Evolutionary conservation across 2,329 filamentous ascomycete genomes (phyloP).

Genomic region (Chaetomiaceae sp.): DNA sequence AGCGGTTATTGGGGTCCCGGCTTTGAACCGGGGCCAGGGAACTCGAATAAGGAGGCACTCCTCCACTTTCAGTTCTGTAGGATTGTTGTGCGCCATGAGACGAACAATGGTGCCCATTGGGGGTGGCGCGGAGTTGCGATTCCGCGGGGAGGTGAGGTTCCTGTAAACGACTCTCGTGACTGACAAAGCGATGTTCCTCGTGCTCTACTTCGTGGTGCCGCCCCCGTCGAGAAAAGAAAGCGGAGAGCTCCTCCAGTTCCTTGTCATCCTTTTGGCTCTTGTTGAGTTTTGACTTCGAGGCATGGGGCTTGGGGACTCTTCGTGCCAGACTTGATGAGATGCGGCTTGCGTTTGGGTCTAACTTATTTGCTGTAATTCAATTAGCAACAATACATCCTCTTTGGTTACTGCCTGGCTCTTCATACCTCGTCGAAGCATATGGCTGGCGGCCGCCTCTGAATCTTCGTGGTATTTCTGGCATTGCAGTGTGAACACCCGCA

Average conservation of each 20-base stretch:
- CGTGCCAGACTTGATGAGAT: not conserved
- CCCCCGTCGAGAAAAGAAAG: conserved; percentile 31
- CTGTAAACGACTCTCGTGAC: not conserved
- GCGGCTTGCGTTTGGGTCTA: not conserved
- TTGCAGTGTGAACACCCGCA: not conserved
- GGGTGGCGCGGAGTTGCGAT: not conserved
- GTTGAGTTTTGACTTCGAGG: conserved; percentile 12
- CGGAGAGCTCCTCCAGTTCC: conserved; percentile 35
- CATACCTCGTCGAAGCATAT: conserved; percentile 5
- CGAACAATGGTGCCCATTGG: not conserved
- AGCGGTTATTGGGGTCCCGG: not conserved
- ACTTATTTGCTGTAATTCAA: not conserved
- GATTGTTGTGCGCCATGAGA: not conserved
- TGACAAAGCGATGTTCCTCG: not conserved
- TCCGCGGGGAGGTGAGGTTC: not conserved
- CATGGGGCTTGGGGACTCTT: not conserved
- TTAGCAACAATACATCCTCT: not conserved
- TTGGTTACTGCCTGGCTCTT: not conserved
- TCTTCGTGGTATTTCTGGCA: not conserved
- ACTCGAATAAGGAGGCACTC: not conserved
- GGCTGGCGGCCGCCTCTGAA: not conserved
- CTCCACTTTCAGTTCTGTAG: not conserved
- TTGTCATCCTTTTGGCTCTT: conserved; percentile 30
- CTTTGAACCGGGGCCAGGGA: not conserved
- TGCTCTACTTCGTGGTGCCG: not conserved